phyloP scores from a whole-genome alignment of 805 yeast genomes.

The Ogataea pini region DNA sequence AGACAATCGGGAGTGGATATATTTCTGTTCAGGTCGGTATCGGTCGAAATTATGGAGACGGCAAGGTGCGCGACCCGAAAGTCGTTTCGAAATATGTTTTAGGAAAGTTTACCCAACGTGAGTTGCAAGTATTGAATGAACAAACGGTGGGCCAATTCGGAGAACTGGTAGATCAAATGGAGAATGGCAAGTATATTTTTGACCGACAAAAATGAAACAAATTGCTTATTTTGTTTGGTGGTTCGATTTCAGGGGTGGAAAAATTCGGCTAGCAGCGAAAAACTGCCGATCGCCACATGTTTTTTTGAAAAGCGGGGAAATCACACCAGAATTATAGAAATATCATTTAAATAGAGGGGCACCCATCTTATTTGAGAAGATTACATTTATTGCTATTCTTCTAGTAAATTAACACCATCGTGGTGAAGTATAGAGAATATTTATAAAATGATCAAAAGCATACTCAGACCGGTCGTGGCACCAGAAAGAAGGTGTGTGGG shows the following conservation, averaged over 20 bases:
- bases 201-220: constrained; percentile 20
- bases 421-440: not conserved
- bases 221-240: not conserved
- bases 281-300: constrained; percentile 7
- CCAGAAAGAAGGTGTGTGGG: not conserved
- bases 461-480: constrained; percentile 5
- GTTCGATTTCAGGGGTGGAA: constrained; percentile 3
- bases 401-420: too few relatives aligned
- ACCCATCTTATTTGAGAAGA: not conserved
- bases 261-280: constrained; percentile 6
- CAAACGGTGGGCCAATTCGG: constrained; percentile 45
- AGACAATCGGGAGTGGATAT: constrained; percentile 49
- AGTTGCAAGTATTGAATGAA: constrained; percentile 41
- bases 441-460: not conserved
- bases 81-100: constrained; percentile 66
- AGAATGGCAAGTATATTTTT: constrained; percentile 29
- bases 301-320: constrained; percentile 7
- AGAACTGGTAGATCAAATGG: constrained; percentile 39
- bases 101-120: constrained; percentile 48
- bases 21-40: constrained; percentile 77
- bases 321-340: not conserved
- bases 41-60: constrained; percentile 58
- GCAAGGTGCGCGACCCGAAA: constrained; percentile 29
- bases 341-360: constrained; percentile 3
- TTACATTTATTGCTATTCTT: not conserved